Percentiles rank a stretch among this genome's conserved stretches.
phyloP scores from a whole-genome alignment of 2,329 filamentous ascomycete genomes.

The Cercospora sp. region DNA sequence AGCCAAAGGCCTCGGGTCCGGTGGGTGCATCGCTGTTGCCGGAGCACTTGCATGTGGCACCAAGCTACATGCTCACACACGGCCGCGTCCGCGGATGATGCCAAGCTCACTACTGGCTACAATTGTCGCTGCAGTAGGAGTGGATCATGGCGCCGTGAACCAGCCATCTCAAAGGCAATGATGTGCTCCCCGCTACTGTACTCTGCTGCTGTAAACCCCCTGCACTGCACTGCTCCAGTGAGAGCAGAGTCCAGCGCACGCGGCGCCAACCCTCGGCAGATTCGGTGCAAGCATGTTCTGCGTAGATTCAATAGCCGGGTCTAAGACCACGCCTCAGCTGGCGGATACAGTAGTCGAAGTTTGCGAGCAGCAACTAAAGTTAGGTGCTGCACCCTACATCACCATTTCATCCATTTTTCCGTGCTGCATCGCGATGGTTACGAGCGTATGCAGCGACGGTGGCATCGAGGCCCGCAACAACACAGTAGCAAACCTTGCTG shows the following conservation, averaged over 20 bases:
- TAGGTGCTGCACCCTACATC: not conserved
- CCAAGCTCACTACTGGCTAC: not conserved
- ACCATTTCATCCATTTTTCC: not conserved
- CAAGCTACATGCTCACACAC: not conserved
- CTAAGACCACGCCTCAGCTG: not conserved
- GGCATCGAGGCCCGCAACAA: not conserved
- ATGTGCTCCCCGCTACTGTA: not conserved
- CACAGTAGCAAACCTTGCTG: not conserved
- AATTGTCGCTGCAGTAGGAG: not conserved
- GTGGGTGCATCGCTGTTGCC: not conserved
- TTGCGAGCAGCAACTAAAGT: not conserved
- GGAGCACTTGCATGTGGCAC: conserved; percentile 15
- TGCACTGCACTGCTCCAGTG: not conserved
- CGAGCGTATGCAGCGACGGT: not conserved
- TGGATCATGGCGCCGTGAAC: not conserved
- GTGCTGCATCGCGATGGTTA: not conserved
- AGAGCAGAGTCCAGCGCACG: not conserved
- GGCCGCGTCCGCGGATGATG: not conserved
- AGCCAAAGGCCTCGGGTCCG: conserved; percentile 4
- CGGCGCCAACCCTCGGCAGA: not conserved
- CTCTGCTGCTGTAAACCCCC: not conserved
- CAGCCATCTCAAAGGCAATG: not conserved
- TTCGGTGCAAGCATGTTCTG: not conserved
- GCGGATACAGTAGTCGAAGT: not conserved
- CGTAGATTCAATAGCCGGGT: not conserved